Conservation (phyloP, 352 stramenopile genomes). For the Phytopythium delawarense region DNA sequence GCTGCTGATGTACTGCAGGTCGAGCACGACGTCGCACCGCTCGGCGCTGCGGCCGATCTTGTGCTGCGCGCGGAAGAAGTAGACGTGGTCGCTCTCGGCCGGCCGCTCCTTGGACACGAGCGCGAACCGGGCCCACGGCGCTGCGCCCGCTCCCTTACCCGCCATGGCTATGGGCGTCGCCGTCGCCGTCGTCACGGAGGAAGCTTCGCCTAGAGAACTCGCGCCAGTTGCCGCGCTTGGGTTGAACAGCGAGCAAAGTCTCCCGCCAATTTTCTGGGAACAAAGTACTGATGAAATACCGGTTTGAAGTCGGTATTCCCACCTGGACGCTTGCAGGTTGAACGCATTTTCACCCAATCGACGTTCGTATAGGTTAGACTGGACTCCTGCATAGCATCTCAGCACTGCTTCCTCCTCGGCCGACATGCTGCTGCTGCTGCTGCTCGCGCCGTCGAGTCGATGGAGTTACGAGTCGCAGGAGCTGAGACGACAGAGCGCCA, state of each 20-base stretch:
- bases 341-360: slow-evolving; percentile 1
- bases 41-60: slow-evolving; percentile 48
- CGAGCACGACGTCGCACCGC: slow-evolving; percentile 46
- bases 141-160: too few species aligned
- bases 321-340: background rate
- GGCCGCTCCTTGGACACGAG: slow-evolving; percentile 52
- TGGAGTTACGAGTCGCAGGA: background rate
- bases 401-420: background rate
- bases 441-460: background rate
- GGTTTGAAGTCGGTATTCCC: background rate
- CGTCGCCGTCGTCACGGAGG: background rate
- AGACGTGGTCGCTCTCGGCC: slow-evolving; percentile 57
- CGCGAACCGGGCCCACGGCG: slow-evolving; percentile 52
- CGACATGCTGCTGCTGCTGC: background rate
- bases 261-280: slow-evolving; percentile 5
- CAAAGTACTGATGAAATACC: background rate
- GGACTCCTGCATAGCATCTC: background rate
- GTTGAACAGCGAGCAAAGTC: background rate
- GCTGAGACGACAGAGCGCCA: background rate
- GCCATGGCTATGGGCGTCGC: background rate
- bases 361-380: slow-evolving; percentile 1
- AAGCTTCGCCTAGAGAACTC: background rate
- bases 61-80: slow-evolving; percentile 39
- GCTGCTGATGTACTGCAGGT: slow-evolving; percentile 63
- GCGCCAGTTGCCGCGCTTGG: background rate